These are phyloP conservation scores for Aspergillus persii DNA, from an alignment of 2,329 filamentous ascomycete genomes.

Conservation along the genomic window DNA sequence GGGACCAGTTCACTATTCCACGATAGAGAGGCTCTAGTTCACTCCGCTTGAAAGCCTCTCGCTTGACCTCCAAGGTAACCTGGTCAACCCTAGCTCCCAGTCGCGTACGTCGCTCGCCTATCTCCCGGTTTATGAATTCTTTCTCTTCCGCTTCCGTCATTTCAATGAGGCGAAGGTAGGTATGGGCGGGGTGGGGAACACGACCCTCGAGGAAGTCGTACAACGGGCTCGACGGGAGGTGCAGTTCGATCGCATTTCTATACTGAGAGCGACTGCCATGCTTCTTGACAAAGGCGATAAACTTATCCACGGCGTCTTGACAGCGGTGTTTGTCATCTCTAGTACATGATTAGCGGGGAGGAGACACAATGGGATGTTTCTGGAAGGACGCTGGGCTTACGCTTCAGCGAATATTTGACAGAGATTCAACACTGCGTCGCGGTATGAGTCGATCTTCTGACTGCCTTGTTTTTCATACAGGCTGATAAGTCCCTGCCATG, in stretches of 20 bases:
- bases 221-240: conserved; percentile 76
- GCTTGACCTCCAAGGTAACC: conserved; percentile 82
- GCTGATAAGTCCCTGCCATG: conserved; percentile 85
- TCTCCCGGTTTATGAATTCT: conserved; percentile 82
- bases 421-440: conserved; percentile 68
- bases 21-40: conserved; percentile 77
- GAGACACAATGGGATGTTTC: background rate
- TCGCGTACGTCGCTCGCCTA: conserved; percentile 82
- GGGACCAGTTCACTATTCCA: conserved; percentile 84
- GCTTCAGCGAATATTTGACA: conserved; percentile 70
- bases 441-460: conserved; percentile 70
- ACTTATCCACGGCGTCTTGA: conserved; percentile 71
- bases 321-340: conserved; percentile 59
- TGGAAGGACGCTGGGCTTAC: conserved; percentile 38
- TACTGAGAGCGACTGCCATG: conserved; percentile 72
- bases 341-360: conserved; percentile 9
- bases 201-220: conserved; percentile 82
- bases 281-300: conserved; percentile 68
- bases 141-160: conserved; percentile 84
- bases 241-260: conserved; percentile 70
- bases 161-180: conserved; percentile 78
- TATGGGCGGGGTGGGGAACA: conserved; percentile 73
- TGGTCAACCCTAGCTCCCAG: conserved; percentile 80
- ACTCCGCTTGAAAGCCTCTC: conserved; percentile 75
- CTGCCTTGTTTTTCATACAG: conserved; percentile 76